phyloP scores from a whole-genome alignment of 768 basidiomycete genomes.

The Tylopilus plumbeoviolaceoides region DNA sequence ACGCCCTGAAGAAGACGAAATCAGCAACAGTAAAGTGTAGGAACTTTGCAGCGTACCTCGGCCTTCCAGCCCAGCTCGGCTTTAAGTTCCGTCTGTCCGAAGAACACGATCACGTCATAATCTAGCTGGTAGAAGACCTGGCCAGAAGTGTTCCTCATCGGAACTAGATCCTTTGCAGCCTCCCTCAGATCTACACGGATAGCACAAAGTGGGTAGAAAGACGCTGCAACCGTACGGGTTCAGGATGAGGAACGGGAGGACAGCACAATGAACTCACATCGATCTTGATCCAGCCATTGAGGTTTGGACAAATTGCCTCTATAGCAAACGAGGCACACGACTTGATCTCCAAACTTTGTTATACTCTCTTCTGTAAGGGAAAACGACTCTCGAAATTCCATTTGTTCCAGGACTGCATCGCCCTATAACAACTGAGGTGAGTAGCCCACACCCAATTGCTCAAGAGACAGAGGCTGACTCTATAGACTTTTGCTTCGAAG shows the following conservation, averaged over 20 bases:
- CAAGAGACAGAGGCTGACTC: background rate
- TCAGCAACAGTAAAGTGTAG: background rate
- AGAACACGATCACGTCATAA: constrained; percentile 13
- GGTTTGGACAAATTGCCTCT: constrained; percentile 7
- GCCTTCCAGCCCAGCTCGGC: constrained; percentile 9
- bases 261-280: background rate
- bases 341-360: constrained; percentile 2
- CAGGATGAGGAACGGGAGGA: background rate
- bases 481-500: constrained; percentile 10
- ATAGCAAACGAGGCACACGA: constrained; percentile 7
- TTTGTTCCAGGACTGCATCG: background rate
- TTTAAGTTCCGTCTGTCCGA: constrained; percentile 8
- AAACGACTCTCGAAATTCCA: constrained; percentile 11
- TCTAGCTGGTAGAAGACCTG: constrained; percentile 8
- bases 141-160: background rate
- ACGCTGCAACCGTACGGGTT: background rate
- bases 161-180: background rate
- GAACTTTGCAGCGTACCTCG: background rate
- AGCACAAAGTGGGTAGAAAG: constrained; percentile 4
- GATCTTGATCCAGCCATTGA: constrained; percentile 15
- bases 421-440: background rate
- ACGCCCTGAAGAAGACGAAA: background rate
- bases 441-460: too few species aligned
- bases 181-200: background rate
- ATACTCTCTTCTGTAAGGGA: background rate